Evolutionary conservation across 2,329 filamentous ascomycete species (phyloP), one percentile per base, ranked within the genome.

Genomic region (Alternaria tenuissima): DNA sequence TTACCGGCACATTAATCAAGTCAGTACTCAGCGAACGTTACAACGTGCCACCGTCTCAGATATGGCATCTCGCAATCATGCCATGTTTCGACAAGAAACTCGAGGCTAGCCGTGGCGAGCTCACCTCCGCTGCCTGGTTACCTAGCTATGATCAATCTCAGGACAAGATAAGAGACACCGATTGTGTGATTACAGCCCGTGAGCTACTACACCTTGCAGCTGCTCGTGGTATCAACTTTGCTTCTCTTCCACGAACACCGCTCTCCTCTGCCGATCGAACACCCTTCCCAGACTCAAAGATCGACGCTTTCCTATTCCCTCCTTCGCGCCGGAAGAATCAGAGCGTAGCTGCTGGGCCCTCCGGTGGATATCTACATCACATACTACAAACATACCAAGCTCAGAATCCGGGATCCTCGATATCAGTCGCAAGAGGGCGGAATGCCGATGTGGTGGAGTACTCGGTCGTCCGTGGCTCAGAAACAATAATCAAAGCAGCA

Each of bases 71-170:
- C 54, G 93, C 94, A 12, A 85, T 99, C 46, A 99, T 99, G 95
- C 95, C 95, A 20, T 99, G 95, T 78, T 98, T 99, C 78, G 95
- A 99, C 79, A 99, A 99, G 83, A 99, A 99, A 79, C 86, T 99
- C 28, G 95, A 99, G 81, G 95, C 95, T 7, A 96, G 93, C 69
- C 89, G 95, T 54, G 90, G 93, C 77, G 95, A 99, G 79, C 86
- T 99, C 39, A 98, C 94, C 1, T 91, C 94, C 74, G 81, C 86
- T 7, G 87, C 88, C 16, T 97, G 94, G 94, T 62, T 76, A 32
- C 72, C 76, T 36, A 64, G 66, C 26, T 53, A 71, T 53, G 62
- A 68, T 30, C 43, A 65, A 9, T 60, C 68, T 5, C 61, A 72
- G 7, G 68, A 69, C 3, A 68, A 72, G 1, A 86, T 95, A 26